Base-by-base conservation (phyloP, 116 monocot species). In the Papilionanthe hybrid region DNA sequence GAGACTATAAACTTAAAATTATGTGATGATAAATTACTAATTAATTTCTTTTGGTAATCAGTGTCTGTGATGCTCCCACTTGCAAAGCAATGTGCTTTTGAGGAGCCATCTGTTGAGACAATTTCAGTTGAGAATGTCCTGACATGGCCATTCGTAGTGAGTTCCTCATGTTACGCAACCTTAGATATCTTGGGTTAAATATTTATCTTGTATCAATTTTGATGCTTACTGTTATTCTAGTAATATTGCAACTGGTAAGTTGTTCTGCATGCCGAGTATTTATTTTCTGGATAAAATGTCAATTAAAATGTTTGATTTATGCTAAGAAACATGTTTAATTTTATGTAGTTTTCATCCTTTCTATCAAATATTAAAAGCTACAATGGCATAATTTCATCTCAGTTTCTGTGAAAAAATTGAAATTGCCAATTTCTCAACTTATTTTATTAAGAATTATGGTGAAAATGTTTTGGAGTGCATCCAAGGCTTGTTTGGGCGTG, bases 41-140 rank as follows among this genome's bases (percentile, higher is more conserved):
- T 78, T 0, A 63, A 42, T 43, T 9, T 76, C 72, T 68, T 7
- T 71, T 81, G 42, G 73, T 86, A 55, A 53, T 44, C 87, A 99
- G 99, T 99, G 99, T 99, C 95, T 78, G 86, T 93, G 42, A 91
- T 99, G 84, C 7, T 99, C 49, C 99, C 95, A 80, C 90, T 99
- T 83, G 99, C 99, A 57, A 95, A 93, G 82, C 93, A 99, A 29
- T 95, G 93, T 88, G 90, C 99, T 81, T 99, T 93, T 83, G 99
- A 99, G 86, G 99, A 95, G 78, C 99, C 99, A 49, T 85, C 78
- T 44, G 86, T 91, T 43, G 99, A 95, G 79, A 90, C 86, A 44
- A 92, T 99, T 42, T 81, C 86, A 32, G 95, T 93, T 57, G 95
- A 99, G 83, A 99, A 99, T 88, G 99, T 95, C 80, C 82, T 99